phyloP scores from a whole-genome alignment of 371 early-diverging fungal genomes.

The Mucor indicus region DNA sequence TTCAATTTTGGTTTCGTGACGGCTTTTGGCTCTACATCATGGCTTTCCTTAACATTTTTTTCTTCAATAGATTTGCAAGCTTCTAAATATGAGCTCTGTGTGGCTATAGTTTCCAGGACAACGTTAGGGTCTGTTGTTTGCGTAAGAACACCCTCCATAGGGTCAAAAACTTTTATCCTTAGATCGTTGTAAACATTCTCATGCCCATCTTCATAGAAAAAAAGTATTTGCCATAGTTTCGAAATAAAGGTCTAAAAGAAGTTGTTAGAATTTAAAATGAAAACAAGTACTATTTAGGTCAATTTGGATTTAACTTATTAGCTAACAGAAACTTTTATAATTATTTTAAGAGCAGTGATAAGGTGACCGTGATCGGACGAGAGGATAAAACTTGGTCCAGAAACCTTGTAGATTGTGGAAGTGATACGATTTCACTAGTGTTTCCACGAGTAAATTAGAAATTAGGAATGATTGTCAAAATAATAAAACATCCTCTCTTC shows the following conservation, averaged over 20 bases:
- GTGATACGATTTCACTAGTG: constrained; percentile 8
- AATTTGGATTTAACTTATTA: constrained; percentile 1
- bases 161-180: constrained; percentile 11
- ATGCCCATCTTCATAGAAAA: constrained; percentile 4
- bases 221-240: constrained; percentile 1
- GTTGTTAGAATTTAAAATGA: background rate
- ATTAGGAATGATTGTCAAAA: background rate
- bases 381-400: constrained; percentile 1
- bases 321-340: background rate
- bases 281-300: constrained; percentile 1
- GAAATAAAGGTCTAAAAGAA: background rate
- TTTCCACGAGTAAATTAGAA: background rate
- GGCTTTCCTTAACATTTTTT: constrained; percentile 4
- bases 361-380: constrained; percentile 1
- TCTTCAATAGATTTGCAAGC: constrained; percentile 2
- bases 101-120: constrained; percentile 9
- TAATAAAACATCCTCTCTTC: constrained; percentile 1
- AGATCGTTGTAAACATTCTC: constrained; percentile 6
- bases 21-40: constrained; percentile 2
- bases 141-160: constrained; percentile 9
- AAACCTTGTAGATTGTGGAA: constrained; percentile 9
- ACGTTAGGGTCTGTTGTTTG: constrained; percentile 5
- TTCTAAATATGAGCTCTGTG: constrained; percentile 5
- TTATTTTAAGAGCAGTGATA: constrained; percentile 2
- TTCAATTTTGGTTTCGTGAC: constrained; percentile 5